Evolutionary conservation across 805 yeast species (phyloP).

Genomic region (Kodamaea fukazawae): DNA sequence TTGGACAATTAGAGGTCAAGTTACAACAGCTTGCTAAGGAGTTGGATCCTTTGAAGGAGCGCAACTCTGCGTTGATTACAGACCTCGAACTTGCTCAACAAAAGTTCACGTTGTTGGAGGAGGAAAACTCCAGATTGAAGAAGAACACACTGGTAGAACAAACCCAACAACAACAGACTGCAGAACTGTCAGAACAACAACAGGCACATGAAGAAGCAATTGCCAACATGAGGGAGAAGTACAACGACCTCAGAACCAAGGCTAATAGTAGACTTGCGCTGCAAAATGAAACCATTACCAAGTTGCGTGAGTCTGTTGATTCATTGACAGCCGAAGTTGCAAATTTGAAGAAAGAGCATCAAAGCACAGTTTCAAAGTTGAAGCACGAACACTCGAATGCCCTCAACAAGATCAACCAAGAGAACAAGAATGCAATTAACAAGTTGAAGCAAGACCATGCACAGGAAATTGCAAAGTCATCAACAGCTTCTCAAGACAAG

Average conservation of each 20-base stretch:
- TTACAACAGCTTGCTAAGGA: constrained; percentile 28
- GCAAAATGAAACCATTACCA: constrained; percentile 25
- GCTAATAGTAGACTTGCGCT: constrained; percentile 24
- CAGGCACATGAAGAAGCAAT: constrained; percentile 18
- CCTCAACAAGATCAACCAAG: constrained; percentile 6
- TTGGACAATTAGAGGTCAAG: constrained; percentile 39
- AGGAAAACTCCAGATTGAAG: constrained; percentile 60
- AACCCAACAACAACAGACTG: constrained; percentile 44
- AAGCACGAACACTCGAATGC: constrained; percentile 4
- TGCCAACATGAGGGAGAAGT: constrained; percentile 29
- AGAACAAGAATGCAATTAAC: constrained; percentile 4
- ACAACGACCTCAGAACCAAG: constrained; percentile 27
- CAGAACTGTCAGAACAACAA: background rate
- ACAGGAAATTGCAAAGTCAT: constrained; percentile 7
- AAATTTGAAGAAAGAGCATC: constrained; percentile 12
- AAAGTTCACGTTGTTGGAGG: constrained; percentile 44
- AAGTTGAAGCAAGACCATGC: background rate
- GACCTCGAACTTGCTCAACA: constrained; percentile 48
- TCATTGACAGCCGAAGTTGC: constrained; percentile 22
- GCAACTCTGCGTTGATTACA: constrained; percentile 35
- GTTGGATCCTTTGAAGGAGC: constrained; percentile 45
- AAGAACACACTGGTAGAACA: constrained; percentile 19
- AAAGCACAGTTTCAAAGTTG: constrained; percentile 1
- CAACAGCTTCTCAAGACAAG: constrained; percentile 6
- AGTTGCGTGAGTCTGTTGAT: constrained; percentile 22